Evolutionary conservation across 2,329 filamentous ascomycete genomes (phyloP).

Genomic region (Leptographium wingfieldii): DNA sequence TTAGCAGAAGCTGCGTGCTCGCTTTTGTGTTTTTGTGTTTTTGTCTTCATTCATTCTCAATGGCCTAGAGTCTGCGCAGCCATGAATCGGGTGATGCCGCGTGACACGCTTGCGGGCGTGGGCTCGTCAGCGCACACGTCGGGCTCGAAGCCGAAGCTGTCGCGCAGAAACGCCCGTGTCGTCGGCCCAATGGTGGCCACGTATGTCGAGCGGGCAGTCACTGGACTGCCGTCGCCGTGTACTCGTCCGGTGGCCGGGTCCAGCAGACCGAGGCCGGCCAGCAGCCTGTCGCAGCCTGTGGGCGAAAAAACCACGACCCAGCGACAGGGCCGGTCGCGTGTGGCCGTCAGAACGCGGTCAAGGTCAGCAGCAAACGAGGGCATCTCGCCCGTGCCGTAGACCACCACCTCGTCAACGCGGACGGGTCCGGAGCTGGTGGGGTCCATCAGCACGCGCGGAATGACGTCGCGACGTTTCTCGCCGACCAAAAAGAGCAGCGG

Average conservation of each 20-base stretch:
- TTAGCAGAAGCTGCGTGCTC: neutral
- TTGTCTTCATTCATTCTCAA: neutral
- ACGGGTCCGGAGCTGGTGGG: slow-evolving; percentile 30
- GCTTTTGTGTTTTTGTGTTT: neutral
- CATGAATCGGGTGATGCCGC: slow-evolving; percentile 47
- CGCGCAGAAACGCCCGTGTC: slow-evolving; percentile 60
- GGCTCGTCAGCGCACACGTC: slow-evolving; percentile 75
- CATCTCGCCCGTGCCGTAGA: slow-evolving; percentile 82
- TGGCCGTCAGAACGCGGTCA: slow-evolving; percentile 30
- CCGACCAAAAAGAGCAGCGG: slow-evolving; percentile 79
- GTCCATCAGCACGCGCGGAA: slow-evolving; percentile 66
- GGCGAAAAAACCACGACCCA: slow-evolving; percentile 71
- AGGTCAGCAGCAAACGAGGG: slow-evolving; percentile 63
- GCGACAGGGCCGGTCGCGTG: slow-evolving; percentile 27
- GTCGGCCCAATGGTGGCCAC: slow-evolving; percentile 91
- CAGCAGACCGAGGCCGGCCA: slow-evolving; percentile 38
- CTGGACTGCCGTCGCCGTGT: neutral
- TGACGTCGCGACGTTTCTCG: slow-evolving; percentile 79
- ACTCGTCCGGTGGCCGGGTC: slow-evolving; percentile 28
- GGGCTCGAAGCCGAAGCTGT: slow-evolving; percentile 52
- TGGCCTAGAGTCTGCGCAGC: neutral
- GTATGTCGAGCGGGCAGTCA: slow-evolving; percentile 31
- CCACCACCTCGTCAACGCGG: slow-evolving; percentile 61
- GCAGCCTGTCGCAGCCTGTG: slow-evolving; percentile 49
- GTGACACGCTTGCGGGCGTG: slow-evolving; percentile 64